These are phyloP conservation scores for Eruca vesicaria DNA, from an alignment of 441 rosid species.

Conservation along the genomic window DNA sequence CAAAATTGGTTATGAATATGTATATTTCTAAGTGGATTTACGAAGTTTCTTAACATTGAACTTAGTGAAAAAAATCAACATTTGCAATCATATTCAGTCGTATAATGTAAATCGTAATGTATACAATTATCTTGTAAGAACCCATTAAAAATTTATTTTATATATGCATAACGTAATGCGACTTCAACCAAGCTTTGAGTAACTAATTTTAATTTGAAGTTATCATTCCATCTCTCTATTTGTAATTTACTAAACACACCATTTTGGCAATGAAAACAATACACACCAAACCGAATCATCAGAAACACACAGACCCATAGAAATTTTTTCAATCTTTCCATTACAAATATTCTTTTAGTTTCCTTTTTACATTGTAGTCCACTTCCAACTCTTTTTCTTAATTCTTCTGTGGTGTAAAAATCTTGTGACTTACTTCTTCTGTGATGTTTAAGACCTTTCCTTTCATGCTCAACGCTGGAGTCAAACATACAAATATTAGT, in stretches of 20 bases:
- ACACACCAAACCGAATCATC: not conserved
- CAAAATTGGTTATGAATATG: not conserved
- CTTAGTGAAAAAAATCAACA: not conserved
- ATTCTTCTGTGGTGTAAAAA: not conserved
- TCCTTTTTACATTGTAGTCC: not conserved
- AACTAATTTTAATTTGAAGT: not conserved
- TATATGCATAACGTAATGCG: not conserved
- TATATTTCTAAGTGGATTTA: not conserved
- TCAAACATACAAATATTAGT: not conserved
- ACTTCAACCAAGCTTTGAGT: not conserved
- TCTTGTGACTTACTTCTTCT: not conserved
- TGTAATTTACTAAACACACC: not conserved
- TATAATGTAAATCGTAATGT: not conserved
- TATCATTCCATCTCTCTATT: not conserved
- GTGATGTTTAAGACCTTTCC: not conserved
- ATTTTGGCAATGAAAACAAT: not conserved
- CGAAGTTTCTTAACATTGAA: not conserved
- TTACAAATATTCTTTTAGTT: not conserved
- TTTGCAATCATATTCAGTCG: not conserved
- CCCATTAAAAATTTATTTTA: not conserved
- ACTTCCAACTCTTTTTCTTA: not conserved
- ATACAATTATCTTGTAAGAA: not conserved
- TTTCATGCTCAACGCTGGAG: not conserved
- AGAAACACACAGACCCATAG: not conserved
- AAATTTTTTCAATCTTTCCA: not conserved